Base-by-base conservation (phyloP, 768 basidiomycete species). In the Trametes cinnabarina region DNA sequence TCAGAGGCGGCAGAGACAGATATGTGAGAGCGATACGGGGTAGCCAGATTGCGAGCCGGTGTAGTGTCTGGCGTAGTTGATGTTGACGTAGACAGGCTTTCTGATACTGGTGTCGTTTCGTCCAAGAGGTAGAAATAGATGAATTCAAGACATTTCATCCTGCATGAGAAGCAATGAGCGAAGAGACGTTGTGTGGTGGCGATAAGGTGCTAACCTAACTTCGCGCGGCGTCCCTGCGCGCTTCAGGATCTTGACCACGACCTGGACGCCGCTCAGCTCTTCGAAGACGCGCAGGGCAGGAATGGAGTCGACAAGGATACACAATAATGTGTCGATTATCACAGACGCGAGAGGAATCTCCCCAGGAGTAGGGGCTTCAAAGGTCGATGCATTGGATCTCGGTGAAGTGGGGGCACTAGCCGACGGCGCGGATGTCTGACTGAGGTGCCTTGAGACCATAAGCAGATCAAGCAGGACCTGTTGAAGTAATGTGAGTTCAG, bases 61-160 rank as follows among this genome's bases (percentile, higher is more conserved):
- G 60, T 57, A 2, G 50, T 12, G 20, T 62, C 64, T 17, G 57
- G 64, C 11, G 64, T 62, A 7, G 60, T 50, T 34, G 65, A 42
- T 43, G 62, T 51, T 3, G 62, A 61, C 47, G 28, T 67, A 51
- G 54, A 63, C 17, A 43, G 51, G 64, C 61, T 10, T 61, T 35
- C 26, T 4, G 46, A 8, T 19, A 47, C 47, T 22, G 71, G 52
- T 6, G 74, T 68, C 1, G 82, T 83, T 68, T 97, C 94, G 58
- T 95, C 94, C 43, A 96, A 77, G 7, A 98, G 79, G 70, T 98
- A 98, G 71, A 95, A 97, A 71, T 96, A 96, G 15, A 98, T 74
- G 65, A 97, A 94, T 69, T 97, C 95, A 17, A 98, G 78, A 61
- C 93, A 96, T 75, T 96, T 96, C 90, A 97, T 96, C 65, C 94